Evolutionary conservation across 2,329 filamentous ascomycete genomes (phyloP).

Genomic region (Fusarium staphyleae): DNA sequence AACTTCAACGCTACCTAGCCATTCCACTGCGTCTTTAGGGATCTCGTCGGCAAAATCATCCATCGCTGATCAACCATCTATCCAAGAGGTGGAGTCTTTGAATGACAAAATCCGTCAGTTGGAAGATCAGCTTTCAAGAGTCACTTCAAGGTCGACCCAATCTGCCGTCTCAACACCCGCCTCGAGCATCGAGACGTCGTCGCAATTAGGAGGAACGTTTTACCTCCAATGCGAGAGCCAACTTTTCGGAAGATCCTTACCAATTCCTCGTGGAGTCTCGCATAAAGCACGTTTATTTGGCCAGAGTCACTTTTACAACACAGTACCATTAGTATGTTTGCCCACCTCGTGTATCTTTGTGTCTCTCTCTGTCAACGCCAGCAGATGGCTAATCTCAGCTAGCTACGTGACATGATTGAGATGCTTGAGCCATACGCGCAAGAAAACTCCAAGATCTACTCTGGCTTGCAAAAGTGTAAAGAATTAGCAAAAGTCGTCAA

Average conservation of each 20-base stretch:
- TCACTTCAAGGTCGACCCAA: too few species aligned
- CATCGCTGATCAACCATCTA: slow-evolving; percentile 3
- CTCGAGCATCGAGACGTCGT: slow-evolving; percentile 47
- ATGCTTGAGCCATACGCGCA: slow-evolving; percentile 51
- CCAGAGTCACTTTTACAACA: slow-evolving; percentile 64
- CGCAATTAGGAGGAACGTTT: slow-evolving; percentile 52
- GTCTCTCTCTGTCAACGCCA: neutral
- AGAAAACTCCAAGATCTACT: slow-evolving; percentile 47
- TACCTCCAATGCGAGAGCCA: slow-evolving; percentile 51
- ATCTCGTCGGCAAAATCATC: slow-evolving; percentile 7
- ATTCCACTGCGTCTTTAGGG: neutral
- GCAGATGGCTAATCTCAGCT: slow-evolving; percentile 12
- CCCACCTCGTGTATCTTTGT: neutral
- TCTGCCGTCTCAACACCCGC: slow-evolving; percentile 2
- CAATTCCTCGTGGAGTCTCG: slow-evolving; percentile 52
- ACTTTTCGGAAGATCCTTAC: slow-evolving; percentile 41
- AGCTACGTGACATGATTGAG: slow-evolving; percentile 55
- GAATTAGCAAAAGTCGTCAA: slow-evolving; percentile 61
- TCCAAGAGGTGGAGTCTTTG: slow-evolving; percentile 28
- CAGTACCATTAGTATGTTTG: slow-evolving; percentile 51
- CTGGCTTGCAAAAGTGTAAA: slow-evolving; percentile 59
- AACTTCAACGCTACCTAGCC: neutral
- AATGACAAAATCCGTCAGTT: slow-evolving; percentile 21
- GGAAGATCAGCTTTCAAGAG: slow-evolving; percentile 18
- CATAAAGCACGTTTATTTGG: slow-evolving; percentile 66